phyloP scores from a whole-genome alignment of 176 grass and related monocot species.

The Oryza coarctata region DNA sequence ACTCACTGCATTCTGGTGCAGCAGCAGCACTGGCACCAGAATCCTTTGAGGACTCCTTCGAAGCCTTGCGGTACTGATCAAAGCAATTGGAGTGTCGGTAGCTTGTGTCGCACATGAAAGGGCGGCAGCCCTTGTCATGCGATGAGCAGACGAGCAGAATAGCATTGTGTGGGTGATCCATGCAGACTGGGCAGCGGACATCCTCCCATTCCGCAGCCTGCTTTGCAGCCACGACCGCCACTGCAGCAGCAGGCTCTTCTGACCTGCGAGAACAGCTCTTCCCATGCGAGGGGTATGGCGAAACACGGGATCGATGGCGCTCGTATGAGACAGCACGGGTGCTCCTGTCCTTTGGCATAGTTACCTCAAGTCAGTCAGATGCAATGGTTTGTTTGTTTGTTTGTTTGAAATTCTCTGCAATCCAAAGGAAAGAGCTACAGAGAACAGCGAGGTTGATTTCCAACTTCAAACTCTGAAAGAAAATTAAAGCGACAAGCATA shows the following conservation, averaged over 20 bases:
- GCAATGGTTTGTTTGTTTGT: background rate
- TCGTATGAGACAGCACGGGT: slow-evolving; percentile 36
- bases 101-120: slow-evolving; percentile 84
- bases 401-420: slow-evolving; percentile 21
- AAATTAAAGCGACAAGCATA: slow-evolving; percentile 1
- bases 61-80: slow-evolving; percentile 69
- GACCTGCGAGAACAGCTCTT: slow-evolving; percentile 31
- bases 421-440: slow-evolving; percentile 44
- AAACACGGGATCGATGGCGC: slow-evolving; percentile 27
- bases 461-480: slow-evolving; percentile 60
- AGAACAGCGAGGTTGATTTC: slow-evolving; percentile 48
- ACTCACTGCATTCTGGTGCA: slow-evolving; percentile 31
- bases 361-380: slow-evolving; percentile 47
- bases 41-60: slow-evolving; percentile 58
- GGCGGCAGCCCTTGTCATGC: slow-evolving; percentile 70
- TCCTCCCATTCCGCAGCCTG: slow-evolving; percentile 68
- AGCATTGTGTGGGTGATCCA: slow-evolving; percentile 93
- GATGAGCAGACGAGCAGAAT: slow-evolving; percentile 80
- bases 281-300: slow-evolving; percentile 31
- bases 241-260: background rate
- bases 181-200: slow-evolving; percentile 75
- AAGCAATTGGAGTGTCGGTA: slow-evolving; percentile 75
- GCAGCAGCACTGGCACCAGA: background rate
- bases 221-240: slow-evolving; percentile 10
- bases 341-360: slow-evolving; percentile 83